phyloP scores from a whole-genome alignment of 176 grass and related monocot species.

The Areca catechu region DNA sequence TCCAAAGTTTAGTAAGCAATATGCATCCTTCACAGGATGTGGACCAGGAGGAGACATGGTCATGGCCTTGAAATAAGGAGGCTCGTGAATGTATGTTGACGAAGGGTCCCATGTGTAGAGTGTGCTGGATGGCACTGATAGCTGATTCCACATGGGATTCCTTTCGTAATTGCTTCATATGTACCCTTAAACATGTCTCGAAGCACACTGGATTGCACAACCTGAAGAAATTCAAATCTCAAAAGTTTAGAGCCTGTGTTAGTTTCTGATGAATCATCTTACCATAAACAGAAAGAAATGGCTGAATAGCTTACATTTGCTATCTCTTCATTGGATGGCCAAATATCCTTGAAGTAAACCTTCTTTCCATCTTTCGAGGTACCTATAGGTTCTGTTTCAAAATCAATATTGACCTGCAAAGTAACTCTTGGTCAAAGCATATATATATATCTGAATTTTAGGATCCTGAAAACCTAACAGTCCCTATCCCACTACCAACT shows the following conservation, averaged over 20 bases:
- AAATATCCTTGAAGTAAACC: constrained; percentile 89
- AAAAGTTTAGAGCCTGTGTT: constrained; percentile 3
- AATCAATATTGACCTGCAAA: constrained; percentile 94
- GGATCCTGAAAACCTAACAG: too few relatives aligned
- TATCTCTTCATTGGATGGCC: constrained; percentile 96
- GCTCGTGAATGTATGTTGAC: constrained; percentile 89
- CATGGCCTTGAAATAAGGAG: constrained; percentile 85
- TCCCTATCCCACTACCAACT: too few relatives aligned
- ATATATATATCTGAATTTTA: too few relatives aligned
- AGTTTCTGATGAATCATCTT: too few relatives aligned
- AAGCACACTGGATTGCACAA: constrained; percentile 74
- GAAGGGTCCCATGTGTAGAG: constrained; percentile 80
- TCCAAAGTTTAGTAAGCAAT: constrained; percentile 77
- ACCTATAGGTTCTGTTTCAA: constrained; percentile 94
- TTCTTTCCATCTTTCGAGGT: constrained; percentile 72
- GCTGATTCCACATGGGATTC: constrained; percentile 81
- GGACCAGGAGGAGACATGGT: constrained; percentile 78
- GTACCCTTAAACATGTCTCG: constrained; percentile 94
- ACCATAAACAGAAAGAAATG: constrained; percentile 3
- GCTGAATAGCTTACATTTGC: constrained; percentile 41
- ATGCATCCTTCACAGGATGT: constrained; percentile 60
- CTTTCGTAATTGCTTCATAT: constrained; percentile 83
- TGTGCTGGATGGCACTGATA: constrained; percentile 53
- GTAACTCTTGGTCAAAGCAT: constrained; percentile 6
- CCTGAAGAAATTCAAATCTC: constrained; percentile 28